Evolutionary conservation across 345 rosid species (phyloP), one percentile per base, ranked within the genome.

Genomic region (Citrus maxima): DNA sequence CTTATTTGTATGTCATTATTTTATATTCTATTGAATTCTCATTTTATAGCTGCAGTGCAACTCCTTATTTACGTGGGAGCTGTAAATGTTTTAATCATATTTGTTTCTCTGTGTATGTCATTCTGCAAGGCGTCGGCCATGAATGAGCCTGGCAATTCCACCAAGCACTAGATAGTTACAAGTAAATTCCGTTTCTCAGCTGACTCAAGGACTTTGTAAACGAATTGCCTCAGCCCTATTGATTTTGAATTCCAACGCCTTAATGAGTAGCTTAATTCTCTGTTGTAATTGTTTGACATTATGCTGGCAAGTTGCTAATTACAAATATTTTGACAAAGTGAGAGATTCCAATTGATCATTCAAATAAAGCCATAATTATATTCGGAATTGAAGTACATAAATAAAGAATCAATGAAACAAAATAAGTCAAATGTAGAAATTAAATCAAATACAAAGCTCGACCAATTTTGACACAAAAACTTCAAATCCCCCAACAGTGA

Each of bases 81-180:
- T 28, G 30, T 28, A 28, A 6, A 37, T 37, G 40, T 37, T 35
- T 35, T 35, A 35, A 35, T 5, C 37, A 35, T 35, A 35, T 35
- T 37, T 37, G 9, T 1, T 37, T 37, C 92, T 40, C 74, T 86
- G 94, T 25, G 89, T 92, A 25, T 92, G 89, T 10, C 92, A 91
- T 77, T 95, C 94, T 32, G 90, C 97, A 10, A 84, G 86, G 59
- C 88, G 75, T 62, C 89, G 95, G 0, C 98, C 98, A 14, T 88
- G 83, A 27, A 93, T 91, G 95, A 95, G 93, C 79, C 94, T 92
- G 97, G 98, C 90, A 87, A 74, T 63, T 21, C 14, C 25, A 78
- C 38, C 65, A 61, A 30, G 38, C 6, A 37, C 38, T 6, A 37
- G 38, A 37, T 78, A 6, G 58, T 46, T 67, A 40, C 38, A 51